Conservation (phyloP, 2,329 filamentous ascomycete genomes). For the Curvularia lunata region DNA sequence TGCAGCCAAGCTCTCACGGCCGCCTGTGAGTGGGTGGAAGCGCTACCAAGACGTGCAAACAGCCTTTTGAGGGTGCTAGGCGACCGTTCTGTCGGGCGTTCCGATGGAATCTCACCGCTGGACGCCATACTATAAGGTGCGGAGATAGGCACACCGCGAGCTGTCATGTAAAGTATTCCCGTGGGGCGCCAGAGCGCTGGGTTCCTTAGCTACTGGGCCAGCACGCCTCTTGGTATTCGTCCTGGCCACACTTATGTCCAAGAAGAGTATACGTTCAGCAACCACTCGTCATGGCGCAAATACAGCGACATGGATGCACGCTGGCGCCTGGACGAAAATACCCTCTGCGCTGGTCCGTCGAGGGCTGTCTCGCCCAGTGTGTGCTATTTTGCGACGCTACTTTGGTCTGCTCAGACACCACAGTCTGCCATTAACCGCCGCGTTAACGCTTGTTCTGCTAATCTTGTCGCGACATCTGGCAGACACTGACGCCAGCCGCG, state of each 20-base stretch:
- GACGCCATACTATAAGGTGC: conserved; percentile 16
- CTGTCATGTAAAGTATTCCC: conserved; percentile 19
- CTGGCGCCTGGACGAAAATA: conserved; percentile 8
- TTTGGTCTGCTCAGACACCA: not conserved
- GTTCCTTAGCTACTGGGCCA: conserved; percentile 5
- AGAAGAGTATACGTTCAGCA: conserved; percentile 4
- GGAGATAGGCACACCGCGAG: conserved; percentile 17
- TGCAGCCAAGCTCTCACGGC: conserved; percentile 18
- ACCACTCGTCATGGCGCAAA: conserved; percentile 2
- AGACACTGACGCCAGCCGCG: conserved; percentile 3
- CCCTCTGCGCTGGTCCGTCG: not conserved
- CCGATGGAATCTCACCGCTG: conserved; percentile 31
- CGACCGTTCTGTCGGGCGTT: conserved; percentile 26
- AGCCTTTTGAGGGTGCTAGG: conserved; percentile 23
- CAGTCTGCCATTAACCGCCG: conserved; percentile 15
- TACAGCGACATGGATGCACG: not conserved
- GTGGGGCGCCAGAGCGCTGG: conserved; percentile 15
- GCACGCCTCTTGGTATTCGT: conserved; percentile 3
- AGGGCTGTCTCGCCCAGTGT: not conserved
- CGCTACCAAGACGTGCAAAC: conserved; percentile 12
- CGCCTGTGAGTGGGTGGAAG: conserved; percentile 23
- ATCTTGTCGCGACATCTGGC: conserved; percentile 20
- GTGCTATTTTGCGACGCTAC: not conserved
- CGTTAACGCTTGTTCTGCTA: conserved; percentile 18
- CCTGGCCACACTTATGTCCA: conserved; percentile 12